Evolutionary conservation across 2,329 filamentous ascomycete genomes (phyloP).

Genomic region (Immersiporthe knoxdaviesiana): DNA sequence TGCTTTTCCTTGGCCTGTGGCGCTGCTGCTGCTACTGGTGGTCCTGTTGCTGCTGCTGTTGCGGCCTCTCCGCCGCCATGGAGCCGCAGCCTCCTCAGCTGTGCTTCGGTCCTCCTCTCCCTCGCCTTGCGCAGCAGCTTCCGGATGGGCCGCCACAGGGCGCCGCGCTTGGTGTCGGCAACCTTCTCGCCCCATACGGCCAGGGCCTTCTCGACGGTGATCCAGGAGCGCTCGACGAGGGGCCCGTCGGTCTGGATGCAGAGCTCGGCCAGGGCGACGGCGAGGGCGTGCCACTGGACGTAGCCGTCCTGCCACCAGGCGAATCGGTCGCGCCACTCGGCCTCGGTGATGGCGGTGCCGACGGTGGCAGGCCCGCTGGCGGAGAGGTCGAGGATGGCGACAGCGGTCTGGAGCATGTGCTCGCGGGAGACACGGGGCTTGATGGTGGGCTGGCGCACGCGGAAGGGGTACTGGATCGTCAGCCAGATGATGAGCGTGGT

Average conservation of each 20-base stretch:
- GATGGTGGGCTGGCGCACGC: constrained; percentile 36
- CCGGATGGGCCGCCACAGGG: constrained; percentile 58
- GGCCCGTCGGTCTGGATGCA: constrained; percentile 51
- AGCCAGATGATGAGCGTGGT: constrained; percentile 53
- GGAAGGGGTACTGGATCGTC: constrained; percentile 49
- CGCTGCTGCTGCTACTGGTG: constrained; percentile 4
- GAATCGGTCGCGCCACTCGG: constrained; percentile 40
- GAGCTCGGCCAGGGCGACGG: constrained; percentile 56
- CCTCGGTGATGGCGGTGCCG: constrained; percentile 37
- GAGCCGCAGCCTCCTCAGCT: constrained; percentile 36
- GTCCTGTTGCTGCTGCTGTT: constrained; percentile 7
- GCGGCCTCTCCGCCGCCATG: constrained; percentile 1
- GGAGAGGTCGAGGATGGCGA: constrained; percentile 50
- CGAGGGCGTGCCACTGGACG: constrained; percentile 59
- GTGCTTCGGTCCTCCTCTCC: constrained; percentile 41
- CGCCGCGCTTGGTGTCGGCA: constrained; percentile 53
- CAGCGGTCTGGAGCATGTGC: constrained; percentile 50
- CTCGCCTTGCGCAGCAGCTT: constrained; percentile 56
- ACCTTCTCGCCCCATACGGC: constrained; percentile 48
- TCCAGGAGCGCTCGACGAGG: constrained; percentile 54
- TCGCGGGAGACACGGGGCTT: constrained; percentile 43
- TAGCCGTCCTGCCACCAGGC: constrained; percentile 55
- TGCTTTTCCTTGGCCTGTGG: background rate
- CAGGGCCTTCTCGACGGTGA: constrained; percentile 50
- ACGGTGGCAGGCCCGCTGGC: constrained; percentile 35